Evolutionary conservation across 2,329 filamentous ascomycete species (phyloP).

Genomic region (Berkeleyomyces basicola): DNA sequence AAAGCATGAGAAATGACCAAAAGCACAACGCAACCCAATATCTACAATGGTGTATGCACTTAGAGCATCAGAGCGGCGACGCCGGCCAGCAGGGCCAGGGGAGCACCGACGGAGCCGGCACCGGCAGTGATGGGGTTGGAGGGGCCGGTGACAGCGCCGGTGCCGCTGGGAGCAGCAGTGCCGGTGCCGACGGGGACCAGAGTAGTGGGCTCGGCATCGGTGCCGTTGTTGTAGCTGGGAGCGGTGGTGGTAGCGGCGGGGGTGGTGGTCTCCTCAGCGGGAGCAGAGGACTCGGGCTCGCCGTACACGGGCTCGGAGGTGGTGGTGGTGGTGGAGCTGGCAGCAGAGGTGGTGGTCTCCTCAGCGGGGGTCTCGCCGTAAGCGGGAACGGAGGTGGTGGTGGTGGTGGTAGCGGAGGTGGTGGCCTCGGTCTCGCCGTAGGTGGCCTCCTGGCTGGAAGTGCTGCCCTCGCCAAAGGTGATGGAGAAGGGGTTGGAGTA

Average conservation of each 20-base stretch:
- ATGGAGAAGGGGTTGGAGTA: slow-evolving; percentile 47
- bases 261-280: slow-evolving; percentile 18
- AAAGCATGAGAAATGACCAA: background rate
- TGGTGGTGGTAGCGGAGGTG: slow-evolving; percentile 18
- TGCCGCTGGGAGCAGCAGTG: slow-evolving; percentile 17
- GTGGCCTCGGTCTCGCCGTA: slow-evolving; percentile 17
- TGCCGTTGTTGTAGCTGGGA: slow-evolving; percentile 7
- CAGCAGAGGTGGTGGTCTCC: slow-evolving; percentile 15
- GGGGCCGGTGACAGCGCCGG: slow-evolving; percentile 15
- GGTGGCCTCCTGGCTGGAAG: slow-evolving; percentile 14
- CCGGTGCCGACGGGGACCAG: slow-evolving; percentile 14
- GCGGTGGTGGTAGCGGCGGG: slow-evolving; percentile 18
- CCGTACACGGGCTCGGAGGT: slow-evolving; percentile 16
- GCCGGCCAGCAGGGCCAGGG: slow-evolving; percentile 12
- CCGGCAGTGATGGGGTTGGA: slow-evolving; percentile 13
- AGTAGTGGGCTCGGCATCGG: slow-evolving; percentile 16
- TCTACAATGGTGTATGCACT: background rate
- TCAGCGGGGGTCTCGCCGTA: slow-evolving; percentile 1
- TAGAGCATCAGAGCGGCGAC: slow-evolving; percentile 9
- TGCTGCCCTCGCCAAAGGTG: slow-evolving; percentile 18
- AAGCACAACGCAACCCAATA: background rate
- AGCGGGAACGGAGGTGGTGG: background rate
- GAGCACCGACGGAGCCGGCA: slow-evolving; percentile 10
- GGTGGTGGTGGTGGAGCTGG: slow-evolving; percentile 18
- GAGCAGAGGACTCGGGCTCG: background rate